A percentile compares a stretch with the other conserved stretches of the same genome.
phyloP scores from a whole-genome alignment of 768 basidiomycete species.

The Boletus sp. region DNA sequence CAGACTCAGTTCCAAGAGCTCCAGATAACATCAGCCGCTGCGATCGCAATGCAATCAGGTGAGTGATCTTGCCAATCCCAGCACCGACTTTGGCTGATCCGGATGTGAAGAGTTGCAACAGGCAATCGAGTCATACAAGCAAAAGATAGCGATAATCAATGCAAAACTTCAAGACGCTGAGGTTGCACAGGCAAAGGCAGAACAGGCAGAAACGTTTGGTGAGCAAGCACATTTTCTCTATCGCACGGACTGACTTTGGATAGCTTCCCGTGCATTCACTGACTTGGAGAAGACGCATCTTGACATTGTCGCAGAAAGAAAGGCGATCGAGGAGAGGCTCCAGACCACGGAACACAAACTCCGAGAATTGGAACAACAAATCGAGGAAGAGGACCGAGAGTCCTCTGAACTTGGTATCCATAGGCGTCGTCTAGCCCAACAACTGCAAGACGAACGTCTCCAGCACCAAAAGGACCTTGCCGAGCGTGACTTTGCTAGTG shows the following conservation, averaged over 20 bases:
- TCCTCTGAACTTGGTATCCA: conserved; percentile 62
- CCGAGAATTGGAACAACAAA: conserved; percentile 56
- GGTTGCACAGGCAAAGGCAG: conserved; percentile 61
- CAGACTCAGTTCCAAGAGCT: conserved; percentile 61
- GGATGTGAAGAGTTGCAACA: conserved; percentile 52
- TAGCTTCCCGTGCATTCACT: conserved; percentile 58
- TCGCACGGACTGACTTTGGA: conserved; percentile 8
- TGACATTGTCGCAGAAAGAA: conserved; percentile 49
- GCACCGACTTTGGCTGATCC: not conserved
- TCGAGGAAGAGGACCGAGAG: conserved; percentile 67
- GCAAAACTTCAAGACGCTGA: conserved; percentile 65
- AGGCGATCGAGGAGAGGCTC: conserved; percentile 47
- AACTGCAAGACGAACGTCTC: conserved; percentile 75
- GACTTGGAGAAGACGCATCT: conserved; percentile 60
- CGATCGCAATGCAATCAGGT: conserved; percentile 60
- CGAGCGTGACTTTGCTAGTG: conserved; percentile 71
- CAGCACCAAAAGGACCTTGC: conserved; percentile 77
- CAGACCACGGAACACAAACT: conserved; percentile 50
- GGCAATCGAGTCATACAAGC: conserved; percentile 61
- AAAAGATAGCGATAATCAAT: conserved; percentile 56
- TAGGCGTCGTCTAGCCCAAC: conserved; percentile 65
- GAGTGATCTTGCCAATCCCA: conserved; percentile 6
- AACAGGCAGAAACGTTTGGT: conserved; percentile 65
- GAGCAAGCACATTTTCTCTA: conserved; percentile 6
- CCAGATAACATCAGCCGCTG: conserved; percentile 55